phyloP scores from a whole-genome alignment of 1,284 basidiomycete species.

The Coniferiporia sulphurascens region DNA sequence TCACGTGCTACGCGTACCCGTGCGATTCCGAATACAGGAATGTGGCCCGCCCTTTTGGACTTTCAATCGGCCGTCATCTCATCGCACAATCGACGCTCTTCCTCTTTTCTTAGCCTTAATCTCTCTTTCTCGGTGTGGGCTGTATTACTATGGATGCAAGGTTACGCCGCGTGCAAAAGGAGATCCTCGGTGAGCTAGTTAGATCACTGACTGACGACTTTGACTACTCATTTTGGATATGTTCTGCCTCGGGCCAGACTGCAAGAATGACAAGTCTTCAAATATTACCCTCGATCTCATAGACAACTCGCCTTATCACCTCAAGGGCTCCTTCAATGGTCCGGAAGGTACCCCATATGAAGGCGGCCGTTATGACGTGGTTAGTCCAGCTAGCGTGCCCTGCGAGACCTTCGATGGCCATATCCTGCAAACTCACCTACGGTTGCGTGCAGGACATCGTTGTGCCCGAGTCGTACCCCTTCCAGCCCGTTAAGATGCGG shows the following conservation, averaged over 20 bases:
- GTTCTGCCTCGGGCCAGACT: constrained; percentile 48
- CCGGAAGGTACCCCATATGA: constrained; percentile 93
- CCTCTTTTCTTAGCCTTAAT: background rate
- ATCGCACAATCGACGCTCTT: background rate
- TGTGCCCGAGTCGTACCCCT: constrained; percentile 94
- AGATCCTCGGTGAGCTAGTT: constrained; percentile 67
- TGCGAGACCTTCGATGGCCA: background rate
- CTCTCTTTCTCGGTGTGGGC: background rate
- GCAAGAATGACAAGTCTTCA: constrained; percentile 89
- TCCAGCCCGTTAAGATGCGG: constrained; percentile 98
- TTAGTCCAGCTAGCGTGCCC: constrained; percentile 39
- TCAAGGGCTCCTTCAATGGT: constrained; percentile 87
- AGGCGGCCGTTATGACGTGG: constrained; percentile 90
- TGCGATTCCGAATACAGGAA: background rate
- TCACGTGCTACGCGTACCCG: background rate
- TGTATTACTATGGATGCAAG: constrained; percentile 67
- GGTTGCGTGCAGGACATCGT: constrained; percentile 70
- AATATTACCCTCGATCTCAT: constrained; percentile 83
- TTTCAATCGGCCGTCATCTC: background rate
- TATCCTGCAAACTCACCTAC: background rate
- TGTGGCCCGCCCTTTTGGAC: background rate
- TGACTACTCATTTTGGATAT: background rate
- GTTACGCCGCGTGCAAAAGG: constrained; percentile 87
- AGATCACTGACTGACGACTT: background rate
- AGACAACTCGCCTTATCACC: constrained; percentile 83